These are phyloP conservation scores for Blumeriella jaapii DNA, from an alignment of 2,329 filamentous ascomycete species.

Conservation along the genomic window DNA sequence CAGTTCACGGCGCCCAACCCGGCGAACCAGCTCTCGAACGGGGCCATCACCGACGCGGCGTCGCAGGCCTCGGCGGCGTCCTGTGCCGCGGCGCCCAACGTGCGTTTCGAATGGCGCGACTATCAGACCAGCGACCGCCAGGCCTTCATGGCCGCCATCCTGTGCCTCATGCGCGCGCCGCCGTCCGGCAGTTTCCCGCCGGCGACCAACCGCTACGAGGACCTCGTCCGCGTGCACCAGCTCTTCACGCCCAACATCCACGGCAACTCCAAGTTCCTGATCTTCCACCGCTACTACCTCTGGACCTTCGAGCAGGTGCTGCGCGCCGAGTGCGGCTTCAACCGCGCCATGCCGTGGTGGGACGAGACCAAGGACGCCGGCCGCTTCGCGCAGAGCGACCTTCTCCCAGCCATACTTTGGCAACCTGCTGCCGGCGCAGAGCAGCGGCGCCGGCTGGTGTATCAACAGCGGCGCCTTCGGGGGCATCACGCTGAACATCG, in stretches of 20 bases:
- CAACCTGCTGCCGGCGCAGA: slow-evolving; percentile 4
- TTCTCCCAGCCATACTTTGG: slow-evolving; percentile 7
- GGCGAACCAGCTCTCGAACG: slow-evolving; percentile 1
- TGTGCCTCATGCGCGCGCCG: slow-evolving; percentile 7
- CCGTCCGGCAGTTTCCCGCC: slow-evolving; percentile 9
- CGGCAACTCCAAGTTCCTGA: slow-evolving; percentile 9
- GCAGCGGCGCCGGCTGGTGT: slow-evolving; percentile 6
- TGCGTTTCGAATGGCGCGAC: slow-evolving; percentile 11
- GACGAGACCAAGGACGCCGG: slow-evolving; percentile 10
- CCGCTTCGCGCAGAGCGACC: slow-evolving; percentile 5
- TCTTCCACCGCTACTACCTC: slow-evolving; percentile 11
- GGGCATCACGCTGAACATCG: slow-evolving; percentile 10
- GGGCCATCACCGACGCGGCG: background rate
- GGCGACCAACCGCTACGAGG: slow-evolving; percentile 8
- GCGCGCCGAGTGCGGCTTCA: slow-evolving; percentile 8
- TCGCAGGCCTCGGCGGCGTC: slow-evolving; percentile 5
- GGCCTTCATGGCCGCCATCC: slow-evolving; percentile 6
- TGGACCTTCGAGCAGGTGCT: slow-evolving; percentile 10
- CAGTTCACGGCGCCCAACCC: background rate
- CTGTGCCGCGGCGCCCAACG: slow-evolving; percentile 6
- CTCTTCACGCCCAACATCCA: slow-evolving; percentile 9
- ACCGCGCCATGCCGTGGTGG: slow-evolving; percentile 9
- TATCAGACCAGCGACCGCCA: slow-evolving; percentile 6
- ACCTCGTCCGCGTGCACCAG: slow-evolving; percentile 11
- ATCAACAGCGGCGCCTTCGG: slow-evolving; percentile 11